Evolutionary conservation across 2,329 filamentous ascomycete genomes (phyloP).

Genomic region (Aspergillus felis): DNA sequence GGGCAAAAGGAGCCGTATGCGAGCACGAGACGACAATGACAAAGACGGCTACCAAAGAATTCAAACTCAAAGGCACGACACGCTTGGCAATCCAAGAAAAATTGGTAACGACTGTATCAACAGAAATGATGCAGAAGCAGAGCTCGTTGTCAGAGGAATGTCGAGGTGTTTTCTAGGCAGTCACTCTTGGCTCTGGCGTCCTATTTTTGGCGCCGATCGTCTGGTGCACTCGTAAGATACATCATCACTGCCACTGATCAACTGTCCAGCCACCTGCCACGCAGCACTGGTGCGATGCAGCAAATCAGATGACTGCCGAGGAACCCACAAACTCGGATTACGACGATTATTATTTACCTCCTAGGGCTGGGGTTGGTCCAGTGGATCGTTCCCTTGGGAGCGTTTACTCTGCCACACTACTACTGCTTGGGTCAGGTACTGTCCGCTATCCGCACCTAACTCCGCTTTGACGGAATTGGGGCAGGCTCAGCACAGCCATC

Average conservation of each 20-base stretch:
- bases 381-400: background rate
- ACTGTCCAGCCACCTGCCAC: background rate
- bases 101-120: background rate
- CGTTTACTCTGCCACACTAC: background rate
- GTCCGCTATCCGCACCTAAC: too few species aligned
- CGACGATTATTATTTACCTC: background rate
- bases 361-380: too few species aligned
- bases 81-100: background rate
- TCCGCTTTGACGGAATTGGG: background rate
- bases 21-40: background rate
- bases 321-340: background rate
- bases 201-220: slow-evolving; percentile 17
- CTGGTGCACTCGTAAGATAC: background rate
- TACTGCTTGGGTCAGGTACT: background rate
- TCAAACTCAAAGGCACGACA: background rate
- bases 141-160: slow-evolving; percentile 1
- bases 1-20: background rate
- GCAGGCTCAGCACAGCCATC: background rate
- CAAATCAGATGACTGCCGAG: background rate
- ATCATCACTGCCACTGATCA: background rate
- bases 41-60: background rate
- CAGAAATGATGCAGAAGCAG: background rate
- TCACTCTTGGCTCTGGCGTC: slow-evolving; percentile 5
- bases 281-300: background rate
- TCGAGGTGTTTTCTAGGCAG: slow-evolving; percentile 10